Base-by-base conservation (phyloP, 257 asterid genomes). In the Nicotiana tabacum region DNA sequence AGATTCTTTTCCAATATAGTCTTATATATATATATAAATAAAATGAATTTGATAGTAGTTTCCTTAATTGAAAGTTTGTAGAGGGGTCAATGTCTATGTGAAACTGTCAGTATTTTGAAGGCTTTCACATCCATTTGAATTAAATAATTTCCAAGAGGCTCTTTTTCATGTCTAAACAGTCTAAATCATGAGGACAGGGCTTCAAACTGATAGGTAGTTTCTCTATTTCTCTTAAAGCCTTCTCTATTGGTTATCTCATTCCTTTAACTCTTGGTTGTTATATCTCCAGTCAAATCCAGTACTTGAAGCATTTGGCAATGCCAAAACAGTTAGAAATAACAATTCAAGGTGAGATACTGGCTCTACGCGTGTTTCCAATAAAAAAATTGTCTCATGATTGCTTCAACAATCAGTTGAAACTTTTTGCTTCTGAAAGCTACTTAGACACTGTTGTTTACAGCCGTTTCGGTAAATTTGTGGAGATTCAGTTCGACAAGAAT, bases 281-380 rank as follows among this genome's bases (percentile, higher is more conserved):
- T 53, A 66, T 29, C 35, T 95, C 92, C 98, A 96, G 99, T 96
- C 99, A 60, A 96, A 96, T 86, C 99, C 99, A 48, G 98, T 96
- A 60, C 97, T 96, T 72, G 99, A 96, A 91, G 99, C 99, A 86
- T 96, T 96, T 88, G 99, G 99, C 85, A 96, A 96, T 90, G 99
- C 99, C 80, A 96, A 96, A 94, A 96, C 99, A 43, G 98, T 96
- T 80, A 91, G 98, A 91, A 96, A 96, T 78, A 94, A 96, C 91
- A 96, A 96, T 88, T 96, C 99, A 61, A 96, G 99, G 99, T 92
- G 81, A 90, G 87, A 76, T 70, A 46, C 60, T 78, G 21, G 18
- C 70, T 43, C 79, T 33, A 13, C 33, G 46, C 64, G n/a, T 66
- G 77, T 43, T 72, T 16, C 80, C 30, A 7, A 76, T 27, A 76